Conservation (phyloP, 1,139 yeast species). For the Magnusiomyces magnusii region DNA sequence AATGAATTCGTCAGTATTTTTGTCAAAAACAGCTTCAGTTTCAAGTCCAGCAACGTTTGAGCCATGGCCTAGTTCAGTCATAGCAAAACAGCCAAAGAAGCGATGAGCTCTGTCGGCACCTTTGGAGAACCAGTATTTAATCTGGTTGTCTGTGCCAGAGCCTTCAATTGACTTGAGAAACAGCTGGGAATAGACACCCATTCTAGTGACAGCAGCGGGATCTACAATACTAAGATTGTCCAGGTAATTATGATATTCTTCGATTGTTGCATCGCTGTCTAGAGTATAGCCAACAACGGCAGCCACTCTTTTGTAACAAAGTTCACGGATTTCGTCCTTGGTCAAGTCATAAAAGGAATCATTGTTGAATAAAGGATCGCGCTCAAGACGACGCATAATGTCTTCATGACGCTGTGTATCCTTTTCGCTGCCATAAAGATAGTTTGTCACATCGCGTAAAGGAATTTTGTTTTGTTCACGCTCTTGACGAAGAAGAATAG, state of each 20-base stretch:
- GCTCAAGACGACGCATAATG: constrained; percentile 42
- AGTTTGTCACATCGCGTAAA: constrained; percentile 43
- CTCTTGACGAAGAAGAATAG: constrained; percentile 39
- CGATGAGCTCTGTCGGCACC: constrained; percentile 60
- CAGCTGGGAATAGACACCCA: constrained; percentile 65
- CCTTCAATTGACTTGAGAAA: constrained; percentile 65
- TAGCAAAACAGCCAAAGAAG: constrained; percentile 84
- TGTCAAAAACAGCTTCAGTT: constrained; percentile 81
- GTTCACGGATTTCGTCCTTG: constrained; percentile 44
- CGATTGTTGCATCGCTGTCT: constrained; percentile 41
- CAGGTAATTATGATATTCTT: constrained; percentile 34
- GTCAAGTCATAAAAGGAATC: constrained; percentile 47
- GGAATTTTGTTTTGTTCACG: constrained; percentile 40
- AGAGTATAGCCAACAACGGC: constrained; percentile 42
- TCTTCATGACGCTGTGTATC: constrained; percentile 41
- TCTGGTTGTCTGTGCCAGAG: constrained; percentile 57
- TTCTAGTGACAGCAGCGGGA: constrained; percentile 56
- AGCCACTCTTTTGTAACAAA: constrained; percentile 45
- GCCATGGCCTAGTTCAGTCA: constrained; percentile 95
- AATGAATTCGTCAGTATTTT: constrained; percentile 54
- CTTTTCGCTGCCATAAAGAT: constrained; percentile 48
- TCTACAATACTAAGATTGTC: constrained; percentile 42
- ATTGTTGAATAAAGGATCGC: constrained; percentile 49
- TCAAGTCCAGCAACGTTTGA: constrained; percentile 89
- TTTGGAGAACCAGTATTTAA: constrained; percentile 62